Base-by-base conservation (phyloP, 1,284 basidiomycete species). In the Ustanciosporium gigantosporum region DNA sequence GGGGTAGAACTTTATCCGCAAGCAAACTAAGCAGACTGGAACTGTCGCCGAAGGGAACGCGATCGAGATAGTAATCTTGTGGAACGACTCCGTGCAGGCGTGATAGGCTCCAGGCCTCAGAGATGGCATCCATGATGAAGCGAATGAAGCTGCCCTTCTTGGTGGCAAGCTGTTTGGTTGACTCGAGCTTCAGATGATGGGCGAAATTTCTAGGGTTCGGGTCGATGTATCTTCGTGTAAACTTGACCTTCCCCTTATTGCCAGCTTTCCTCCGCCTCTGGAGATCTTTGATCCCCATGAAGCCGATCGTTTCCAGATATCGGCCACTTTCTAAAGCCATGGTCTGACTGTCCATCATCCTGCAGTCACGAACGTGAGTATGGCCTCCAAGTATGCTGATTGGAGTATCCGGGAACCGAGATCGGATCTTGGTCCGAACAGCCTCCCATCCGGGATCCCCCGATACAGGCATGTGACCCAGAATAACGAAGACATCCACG, bases 141-240 rank as follows among this genome's bases (percentile, higher is more conserved):
- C 69, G 58, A 24, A 69, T 73, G 32, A 61, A 60, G 44, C 49
- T 62, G 16, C 73, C 74, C 16, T 64, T 59, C 32, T 53, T 43
- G 11, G 74, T 77, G 16, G 66, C 67, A n/a, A 77, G 53, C 35
- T 66, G 34, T n/a, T 41, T 36, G 5, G 57, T 32, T 20, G 42
- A 45, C 9, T 32, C 32, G 19, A 76, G 62, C 16, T 45, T 39
- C 4, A 67, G 49, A 21, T 70, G 68, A 34, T 57, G 49, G 4
- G 66, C 61, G 41, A 67, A 80, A 59, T 80, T 76, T n/a, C 76
- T 65, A 3, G 78, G 75, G 61, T 81, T 82, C 20, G 78, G 78
- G 46, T 82, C 81, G 23, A 82, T 70, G 68, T 82, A 82, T 6
- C 79, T 61, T 15, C 82, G 58, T 19, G 78, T 71, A 15, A 81